phyloP scores from a whole-genome alignment of 2,329 filamentous ascomycete genomes.

The Raffaelea albimanens region DNA sequence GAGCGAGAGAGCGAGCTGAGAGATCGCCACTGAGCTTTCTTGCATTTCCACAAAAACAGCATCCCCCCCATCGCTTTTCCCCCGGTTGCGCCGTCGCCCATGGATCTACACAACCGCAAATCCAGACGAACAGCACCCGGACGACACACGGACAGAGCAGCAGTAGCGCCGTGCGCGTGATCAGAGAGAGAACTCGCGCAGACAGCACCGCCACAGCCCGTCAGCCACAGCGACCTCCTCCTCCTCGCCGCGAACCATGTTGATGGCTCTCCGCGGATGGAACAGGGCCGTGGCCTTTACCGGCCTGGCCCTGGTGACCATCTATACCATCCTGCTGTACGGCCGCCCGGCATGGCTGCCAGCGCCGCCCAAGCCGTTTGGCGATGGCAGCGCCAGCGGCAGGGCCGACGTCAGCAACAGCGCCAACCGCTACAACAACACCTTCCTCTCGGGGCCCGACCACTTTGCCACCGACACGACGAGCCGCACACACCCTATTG shows the following conservation, averaged over 20 bases:
- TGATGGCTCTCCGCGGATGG: constrained; percentile 5
- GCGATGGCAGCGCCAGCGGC: neutral
- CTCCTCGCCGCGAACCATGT: neutral
- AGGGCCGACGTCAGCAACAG: neutral
- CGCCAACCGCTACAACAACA: neutral
- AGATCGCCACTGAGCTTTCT: too few species aligned
- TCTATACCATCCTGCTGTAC: constrained; percentile 7
- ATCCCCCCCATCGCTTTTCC: too few species aligned
- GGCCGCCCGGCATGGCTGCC: constrained; percentile 3
- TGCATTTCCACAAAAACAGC: too few species aligned
- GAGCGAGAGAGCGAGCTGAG: too few species aligned
- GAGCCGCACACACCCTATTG: constrained; percentile 29
- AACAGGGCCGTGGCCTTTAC: neutral
- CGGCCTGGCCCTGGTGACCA: neutral
- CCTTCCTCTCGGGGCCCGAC: neutral
- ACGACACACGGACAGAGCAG: neutral
- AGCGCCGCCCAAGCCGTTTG: neutral
- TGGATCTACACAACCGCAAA: too few species aligned
- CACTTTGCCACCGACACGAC: neutral
- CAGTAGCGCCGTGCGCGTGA: too few species aligned
- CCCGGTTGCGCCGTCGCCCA: neutral
- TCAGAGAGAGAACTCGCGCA: too few species aligned
- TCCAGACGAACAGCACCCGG: neutral
- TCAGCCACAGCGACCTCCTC: too few species aligned
- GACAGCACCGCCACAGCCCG: too few species aligned